Evolutionary conservation across 768 basidiomycete species (phyloP), one percentile per base, ranked within the genome.

Genomic region (Suillus ampliporus): DNA sequence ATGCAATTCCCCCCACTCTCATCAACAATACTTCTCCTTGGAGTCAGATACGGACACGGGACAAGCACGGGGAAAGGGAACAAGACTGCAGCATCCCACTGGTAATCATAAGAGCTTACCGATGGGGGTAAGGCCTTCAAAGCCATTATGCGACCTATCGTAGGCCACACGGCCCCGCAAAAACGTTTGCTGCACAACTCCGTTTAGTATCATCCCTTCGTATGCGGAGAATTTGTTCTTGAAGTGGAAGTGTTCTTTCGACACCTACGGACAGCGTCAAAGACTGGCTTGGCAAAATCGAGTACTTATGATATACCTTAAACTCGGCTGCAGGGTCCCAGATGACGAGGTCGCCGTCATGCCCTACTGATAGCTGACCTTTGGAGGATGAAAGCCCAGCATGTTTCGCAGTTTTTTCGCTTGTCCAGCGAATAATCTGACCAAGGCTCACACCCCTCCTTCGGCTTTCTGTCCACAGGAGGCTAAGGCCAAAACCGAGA

Each of bases 221-320:
- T 96, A 99, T 2, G 97, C 92, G 4, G 93, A 92, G 21, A 97
- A 71, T 76, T 95, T 96, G 79, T 99, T 98, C 82, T 94, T 97
- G 84, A 97, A 98, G 58, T 88, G 82, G 14, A 98, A 80, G 14
- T 76, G 70, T 10, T 90, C 89, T 70, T 84, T 84, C 31, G 88
- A 88, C 26, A 95, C 90, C 94, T 95, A n/a, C n/a, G n/a, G 63
- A 14, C 54, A 38, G 48, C 10, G 51, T 68, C 62, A 68, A 64
- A 35, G 38, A 51, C 46, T 14, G 28, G 50, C n/a, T n/a, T 15
- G 31, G 60, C 35, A 56, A 40, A 43, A 63, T 35, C 0, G 28
- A 13, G 28, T 26, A 46, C 19, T 21, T 50, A 54, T 51, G 17
- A 28, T 76, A 41, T 60, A 80, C 84, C 74, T 77, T 75, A 63